A percentile compares a stretch with the other conserved stretches of the same genome.
Conservation (phyloP, 495 filamentous ascomycete species). For the Neurospora pannonica region DNA sequence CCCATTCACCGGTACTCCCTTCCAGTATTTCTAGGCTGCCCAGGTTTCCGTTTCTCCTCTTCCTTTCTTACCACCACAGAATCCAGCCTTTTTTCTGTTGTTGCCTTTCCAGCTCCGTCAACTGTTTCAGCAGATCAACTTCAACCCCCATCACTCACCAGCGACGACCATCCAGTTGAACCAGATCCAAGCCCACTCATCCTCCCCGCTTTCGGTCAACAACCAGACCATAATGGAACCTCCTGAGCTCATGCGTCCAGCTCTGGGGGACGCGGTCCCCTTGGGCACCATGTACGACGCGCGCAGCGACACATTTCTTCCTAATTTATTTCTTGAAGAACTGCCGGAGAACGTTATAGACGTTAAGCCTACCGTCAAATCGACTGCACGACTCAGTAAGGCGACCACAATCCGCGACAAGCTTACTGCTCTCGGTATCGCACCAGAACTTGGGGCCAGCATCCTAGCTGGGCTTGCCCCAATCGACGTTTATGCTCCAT, state of each 20-base stretch:
- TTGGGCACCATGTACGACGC: background rate
- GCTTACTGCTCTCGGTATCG: background rate
- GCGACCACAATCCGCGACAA: background rate
- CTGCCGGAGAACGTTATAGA: background rate
- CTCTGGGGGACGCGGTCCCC: background rate
- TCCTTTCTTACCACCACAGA: background rate
- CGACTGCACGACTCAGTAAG: background rate
- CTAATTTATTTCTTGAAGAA: background rate
- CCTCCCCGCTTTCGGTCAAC: background rate
- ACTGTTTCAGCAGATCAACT: background rate
- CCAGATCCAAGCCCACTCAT: background rate
- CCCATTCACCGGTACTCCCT: background rate
- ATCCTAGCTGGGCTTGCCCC: background rate
- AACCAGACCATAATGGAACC: background rate
- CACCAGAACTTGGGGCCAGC: background rate
- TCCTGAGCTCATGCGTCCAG: background rate
- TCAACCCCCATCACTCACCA: background rate
- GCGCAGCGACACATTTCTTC: background rate
- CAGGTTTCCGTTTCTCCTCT: background rate
- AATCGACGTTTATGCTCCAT: background rate
- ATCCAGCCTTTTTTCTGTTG: background rate
- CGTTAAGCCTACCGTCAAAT: background rate
- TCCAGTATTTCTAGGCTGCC: background rate
- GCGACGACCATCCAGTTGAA: background rate
- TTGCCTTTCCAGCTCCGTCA: background rate